A percentile compares a stretch with the other conserved stretches of the same genome.
Evolutionary conservation across 1,284 basidiomycete species (phyloP).

Genomic region (Fomes fomentarius): DNA sequence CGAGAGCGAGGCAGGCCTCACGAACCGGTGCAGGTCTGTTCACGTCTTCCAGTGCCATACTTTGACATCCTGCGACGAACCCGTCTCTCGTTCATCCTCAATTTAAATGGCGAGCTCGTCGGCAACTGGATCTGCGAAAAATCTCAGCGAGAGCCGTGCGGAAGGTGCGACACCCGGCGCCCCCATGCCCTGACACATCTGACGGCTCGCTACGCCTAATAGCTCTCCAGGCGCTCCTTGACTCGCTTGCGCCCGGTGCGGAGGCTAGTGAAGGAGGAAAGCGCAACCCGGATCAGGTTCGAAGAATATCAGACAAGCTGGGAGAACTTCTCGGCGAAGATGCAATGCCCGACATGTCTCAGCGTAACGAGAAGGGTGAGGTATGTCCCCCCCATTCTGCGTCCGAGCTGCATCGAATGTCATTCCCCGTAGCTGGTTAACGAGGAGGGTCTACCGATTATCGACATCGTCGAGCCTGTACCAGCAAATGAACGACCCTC

Average conservation of each 20-base stretch:
- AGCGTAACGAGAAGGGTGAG: constrained; percentile 60
- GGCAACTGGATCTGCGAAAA: constrained; percentile 24
- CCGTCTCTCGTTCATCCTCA: not conserved
- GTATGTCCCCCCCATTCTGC: constrained; percentile 43
- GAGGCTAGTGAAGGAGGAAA: constrained; percentile 34
- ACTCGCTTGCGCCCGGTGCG: constrained; percentile 45
- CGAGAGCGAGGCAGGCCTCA: constrained; percentile 2
- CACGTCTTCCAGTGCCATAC: not conserved
- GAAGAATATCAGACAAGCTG: constrained; percentile 61
- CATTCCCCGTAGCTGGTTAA: constrained; percentile 54
- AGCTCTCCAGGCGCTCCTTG: constrained; percentile 58
- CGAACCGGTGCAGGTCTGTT: not conserved
- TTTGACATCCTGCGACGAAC: not conserved
- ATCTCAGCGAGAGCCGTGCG: constrained; percentile 35
- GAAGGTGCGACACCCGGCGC: constrained; percentile 32
- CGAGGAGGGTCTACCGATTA: constrained; percentile 76
- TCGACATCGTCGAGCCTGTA: constrained; percentile 73
- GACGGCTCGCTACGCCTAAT: constrained; percentile 9
- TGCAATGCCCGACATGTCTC: constrained; percentile 35
- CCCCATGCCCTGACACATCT: constrained; percentile 16
- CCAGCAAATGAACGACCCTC: constrained; percentile 23
- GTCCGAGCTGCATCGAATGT: constrained; percentile 19
- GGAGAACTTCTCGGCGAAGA: constrained; percentile 60
- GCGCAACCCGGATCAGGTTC: constrained; percentile 51
- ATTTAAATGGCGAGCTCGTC: constrained; percentile 16